phyloP scores from a whole-genome alignment of 805 yeast species.

The Teunomyces cretensis region DNA sequence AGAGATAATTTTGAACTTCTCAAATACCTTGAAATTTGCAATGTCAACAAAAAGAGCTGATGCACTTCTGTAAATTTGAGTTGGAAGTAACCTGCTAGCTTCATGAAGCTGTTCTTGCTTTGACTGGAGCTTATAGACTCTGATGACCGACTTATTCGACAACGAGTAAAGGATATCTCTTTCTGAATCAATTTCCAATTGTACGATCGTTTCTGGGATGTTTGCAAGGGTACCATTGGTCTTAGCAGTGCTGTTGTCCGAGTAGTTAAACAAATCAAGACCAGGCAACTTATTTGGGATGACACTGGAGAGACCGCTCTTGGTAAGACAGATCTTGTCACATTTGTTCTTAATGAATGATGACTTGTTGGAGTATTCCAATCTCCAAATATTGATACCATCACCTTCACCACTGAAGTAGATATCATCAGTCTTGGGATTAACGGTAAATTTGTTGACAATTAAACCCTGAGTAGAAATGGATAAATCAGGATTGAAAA shows the following conservation, averaged over 20 bases:
- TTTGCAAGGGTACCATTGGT: constrained; percentile 5
- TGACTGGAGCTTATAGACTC: constrained; percentile 66
- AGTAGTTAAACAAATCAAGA: constrained; percentile 28
- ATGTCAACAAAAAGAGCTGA: constrained; percentile 57
- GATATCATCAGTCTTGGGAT: constrained; percentile 69
- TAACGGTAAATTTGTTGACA: constrained; percentile 59
- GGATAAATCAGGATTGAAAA: constrained; percentile 80
- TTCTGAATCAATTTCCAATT: constrained; percentile 71
- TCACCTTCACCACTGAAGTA: constrained; percentile 82
- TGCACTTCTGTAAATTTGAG: constrained; percentile 47
- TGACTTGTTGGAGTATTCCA: constrained; percentile 77
- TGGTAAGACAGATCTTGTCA: constrained; percentile 76
- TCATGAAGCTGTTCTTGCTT: constrained; percentile 39
- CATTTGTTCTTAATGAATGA: constrained; percentile 87
- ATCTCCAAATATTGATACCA: constrained; percentile 81
- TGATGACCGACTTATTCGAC: constrained; percentile 76
- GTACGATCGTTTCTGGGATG: constrained; percentile 57
- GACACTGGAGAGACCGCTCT: constrained; percentile 50
- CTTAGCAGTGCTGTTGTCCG: constrained; percentile 14
- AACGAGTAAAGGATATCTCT: constrained; percentile 78
- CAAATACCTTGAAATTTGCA: constrained; percentile 49
- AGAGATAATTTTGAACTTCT: constrained; percentile 56
- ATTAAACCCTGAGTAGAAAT: constrained; percentile 78
- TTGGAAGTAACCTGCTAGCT: constrained; percentile 40
- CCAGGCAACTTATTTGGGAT: constrained; percentile 38